A percentile compares a stretch with the other conserved stretches of the same genome.
These are phyloP conservation scores for Arabidopsis lyrata DNA, from an alignment of 441 rosid genomes.

Conservation along the genomic window DNA sequence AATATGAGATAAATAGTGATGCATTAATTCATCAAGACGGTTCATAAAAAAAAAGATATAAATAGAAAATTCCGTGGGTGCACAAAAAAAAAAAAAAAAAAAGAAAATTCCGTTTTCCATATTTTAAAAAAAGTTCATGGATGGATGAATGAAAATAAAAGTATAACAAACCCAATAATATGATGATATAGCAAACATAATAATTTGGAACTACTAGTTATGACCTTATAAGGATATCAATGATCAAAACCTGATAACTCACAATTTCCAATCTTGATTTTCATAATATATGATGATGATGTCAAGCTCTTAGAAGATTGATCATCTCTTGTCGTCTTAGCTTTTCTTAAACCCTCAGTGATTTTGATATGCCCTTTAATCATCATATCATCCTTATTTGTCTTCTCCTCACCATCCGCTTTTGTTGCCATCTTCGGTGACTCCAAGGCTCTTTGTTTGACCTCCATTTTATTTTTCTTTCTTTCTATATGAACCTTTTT, in stretches of 20 bases:
- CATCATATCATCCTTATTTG: slow-evolving; percentile 14
- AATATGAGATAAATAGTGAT: not conserved
- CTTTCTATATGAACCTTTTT: not conserved
- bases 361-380: slow-evolving; percentile 34
- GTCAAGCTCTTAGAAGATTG: not conserved
- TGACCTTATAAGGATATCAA: not conserved
- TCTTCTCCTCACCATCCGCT: slow-evolving; percentile 31
- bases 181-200: not conserved
- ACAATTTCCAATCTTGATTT: not conserved
- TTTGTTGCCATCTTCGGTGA: slow-evolving; percentile 33
- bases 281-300: not conserved
- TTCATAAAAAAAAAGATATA: not conserved
- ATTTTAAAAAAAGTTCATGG: not conserved
- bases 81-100: no score
- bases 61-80: not conserved
- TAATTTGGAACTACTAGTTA: not conserved
- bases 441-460: slow-evolving; percentile 21
- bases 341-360: slow-evolving; percentile 24
- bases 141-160: not conserved
- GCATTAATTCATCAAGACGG: not conserved
- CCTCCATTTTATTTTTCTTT: not conserved
- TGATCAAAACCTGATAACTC: not conserved
- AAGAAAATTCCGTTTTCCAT: not conserved
- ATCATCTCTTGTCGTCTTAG: slow-evolving; percentile 19
- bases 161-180: not conserved